phyloP scores from a whole-genome alignment of 257 asterid genomes.

The Lycium barbarum region DNA sequence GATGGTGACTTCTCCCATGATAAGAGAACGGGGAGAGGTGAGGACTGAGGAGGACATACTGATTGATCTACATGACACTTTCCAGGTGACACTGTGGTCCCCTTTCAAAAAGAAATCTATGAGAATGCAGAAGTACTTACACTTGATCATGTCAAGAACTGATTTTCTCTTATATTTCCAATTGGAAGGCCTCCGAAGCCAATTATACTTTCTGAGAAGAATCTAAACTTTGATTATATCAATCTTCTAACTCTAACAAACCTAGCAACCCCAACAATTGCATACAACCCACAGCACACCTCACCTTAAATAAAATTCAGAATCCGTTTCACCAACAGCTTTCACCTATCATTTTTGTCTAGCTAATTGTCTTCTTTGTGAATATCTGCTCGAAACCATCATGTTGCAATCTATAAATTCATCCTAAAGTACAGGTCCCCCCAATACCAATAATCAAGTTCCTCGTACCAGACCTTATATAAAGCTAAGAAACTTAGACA shows the following conservation, averaged over 20 bases:
- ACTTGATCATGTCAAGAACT: neutral
- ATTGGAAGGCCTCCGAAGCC: slow-evolving; percentile 11
- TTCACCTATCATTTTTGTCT: neutral
- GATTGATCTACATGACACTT: neutral
- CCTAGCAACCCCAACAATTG: slow-evolving; percentile 10
- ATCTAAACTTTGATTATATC: slow-evolving; percentile 17
- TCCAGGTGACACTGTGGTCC: neutral
- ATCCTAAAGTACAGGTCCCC: neutral
- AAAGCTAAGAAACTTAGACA: neutral
- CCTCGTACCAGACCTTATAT: slow-evolving; percentile 23
- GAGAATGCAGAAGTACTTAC: neutral
- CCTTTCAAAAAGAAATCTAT: too few species aligned
- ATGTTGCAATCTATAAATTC: slow-evolving; percentile 5
- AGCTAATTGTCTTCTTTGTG: slow-evolving; percentile 21
- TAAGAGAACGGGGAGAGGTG: neutral
- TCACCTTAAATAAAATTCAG: neutral
- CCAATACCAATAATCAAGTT: slow-evolving; percentile 12
- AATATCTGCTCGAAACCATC: neutral
- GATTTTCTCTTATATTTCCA: neutral
- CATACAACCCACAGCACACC: slow-evolving; percentile 18
- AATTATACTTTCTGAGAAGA: neutral
- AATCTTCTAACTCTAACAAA: neutral
- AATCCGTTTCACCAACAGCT: neutral
- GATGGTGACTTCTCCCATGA: neutral
- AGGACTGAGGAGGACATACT: slow-evolving; percentile 16